These are phyloP conservation scores for Coemansia brasiliensis DNA, from an alignment of 192 early-diverging fungal species.

Conservation along the genomic window DNA sequence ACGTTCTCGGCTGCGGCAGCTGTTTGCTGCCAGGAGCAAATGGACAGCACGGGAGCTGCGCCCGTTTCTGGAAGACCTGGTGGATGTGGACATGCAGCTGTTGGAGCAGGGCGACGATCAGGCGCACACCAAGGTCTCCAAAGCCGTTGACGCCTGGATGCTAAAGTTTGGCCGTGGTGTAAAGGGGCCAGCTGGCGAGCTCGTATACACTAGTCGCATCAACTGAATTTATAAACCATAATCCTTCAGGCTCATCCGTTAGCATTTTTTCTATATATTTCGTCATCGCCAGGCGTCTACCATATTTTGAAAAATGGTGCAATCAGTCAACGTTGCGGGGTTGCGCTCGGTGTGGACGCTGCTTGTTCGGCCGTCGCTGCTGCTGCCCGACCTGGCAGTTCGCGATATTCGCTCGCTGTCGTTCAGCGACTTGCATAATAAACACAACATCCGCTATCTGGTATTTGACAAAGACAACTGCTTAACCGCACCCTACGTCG, in stretches of 20 bases:
- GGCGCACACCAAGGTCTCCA: constrained; percentile 10
- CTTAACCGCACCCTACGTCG: constrained; percentile 79
- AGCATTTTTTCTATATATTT: background rate
- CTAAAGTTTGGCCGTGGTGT: constrained; percentile 43
- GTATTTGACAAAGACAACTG: constrained; percentile 99
- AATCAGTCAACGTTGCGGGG: constrained; percentile 75
- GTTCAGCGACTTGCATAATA: constrained; percentile 55
- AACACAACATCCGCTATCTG: constrained; percentile 65
- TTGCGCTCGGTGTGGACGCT: constrained; percentile 58
- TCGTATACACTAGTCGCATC: constrained; percentile 38
- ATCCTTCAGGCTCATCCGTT: too few relatives aligned
- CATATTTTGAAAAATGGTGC: constrained; percentile 58
- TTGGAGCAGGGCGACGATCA: constrained; percentile 15
- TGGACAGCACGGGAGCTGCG: constrained; percentile 34
- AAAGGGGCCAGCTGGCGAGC: constrained; percentile 22
- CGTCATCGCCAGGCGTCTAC: background rate
- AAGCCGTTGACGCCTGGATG: constrained; percentile 43
- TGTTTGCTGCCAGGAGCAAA: constrained; percentile 40
- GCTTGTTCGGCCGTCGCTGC: constrained; percentile 64
- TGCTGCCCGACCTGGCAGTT: constrained; percentile 76
- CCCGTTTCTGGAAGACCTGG: constrained; percentile 52
- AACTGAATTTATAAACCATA: constrained; percentile 9
- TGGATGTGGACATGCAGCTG: constrained; percentile 26
- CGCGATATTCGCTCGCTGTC: constrained; percentile 71
- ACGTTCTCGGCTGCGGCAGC: constrained; percentile 19